phyloP scores from a whole-genome alignment of 257 asterid species.

The Solanum okadae region DNA sequence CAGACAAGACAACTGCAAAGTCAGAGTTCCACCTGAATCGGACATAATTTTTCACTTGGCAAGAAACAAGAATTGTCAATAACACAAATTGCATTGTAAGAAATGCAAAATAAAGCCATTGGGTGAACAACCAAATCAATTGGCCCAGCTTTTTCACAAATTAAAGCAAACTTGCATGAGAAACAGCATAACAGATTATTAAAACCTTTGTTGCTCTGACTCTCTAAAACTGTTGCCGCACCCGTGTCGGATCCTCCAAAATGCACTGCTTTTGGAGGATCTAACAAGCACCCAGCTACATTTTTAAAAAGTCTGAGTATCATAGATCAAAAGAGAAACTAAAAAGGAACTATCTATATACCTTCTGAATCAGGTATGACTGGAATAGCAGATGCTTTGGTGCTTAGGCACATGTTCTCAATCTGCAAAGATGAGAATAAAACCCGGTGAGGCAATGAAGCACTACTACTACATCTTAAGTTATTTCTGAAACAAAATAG shows the following conservation, averaged over 20 bases:
- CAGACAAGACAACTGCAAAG: not conserved
- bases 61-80: not conserved
- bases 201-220: not conserved
- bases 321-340: not conserved
- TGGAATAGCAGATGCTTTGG: slow-evolving; percentile 84
- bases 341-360: not conserved
- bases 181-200: not conserved
- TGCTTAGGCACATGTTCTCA: slow-evolving; percentile 76
- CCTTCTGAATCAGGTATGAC: slow-evolving; percentile 97
- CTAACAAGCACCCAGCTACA: not conserved
- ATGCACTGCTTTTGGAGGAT: not conserved
- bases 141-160: not conserved
- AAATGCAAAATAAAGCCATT: not conserved
- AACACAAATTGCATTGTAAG: not conserved
- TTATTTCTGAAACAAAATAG: not conserved
- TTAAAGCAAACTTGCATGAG: not conserved
- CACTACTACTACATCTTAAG: not conserved
- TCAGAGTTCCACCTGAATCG: not conserved
- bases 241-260: not conserved
- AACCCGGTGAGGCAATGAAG: not conserved
- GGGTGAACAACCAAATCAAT: not conserved
- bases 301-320: not conserved
- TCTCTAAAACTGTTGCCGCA: not conserved
- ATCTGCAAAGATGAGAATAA: slow-evolving; percentile 44
- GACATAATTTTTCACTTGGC: not conserved